Evolutionary conservation across 495 filamentous ascomycete species (phyloP).

Genomic region (Gamarada debralockiae): DNA sequence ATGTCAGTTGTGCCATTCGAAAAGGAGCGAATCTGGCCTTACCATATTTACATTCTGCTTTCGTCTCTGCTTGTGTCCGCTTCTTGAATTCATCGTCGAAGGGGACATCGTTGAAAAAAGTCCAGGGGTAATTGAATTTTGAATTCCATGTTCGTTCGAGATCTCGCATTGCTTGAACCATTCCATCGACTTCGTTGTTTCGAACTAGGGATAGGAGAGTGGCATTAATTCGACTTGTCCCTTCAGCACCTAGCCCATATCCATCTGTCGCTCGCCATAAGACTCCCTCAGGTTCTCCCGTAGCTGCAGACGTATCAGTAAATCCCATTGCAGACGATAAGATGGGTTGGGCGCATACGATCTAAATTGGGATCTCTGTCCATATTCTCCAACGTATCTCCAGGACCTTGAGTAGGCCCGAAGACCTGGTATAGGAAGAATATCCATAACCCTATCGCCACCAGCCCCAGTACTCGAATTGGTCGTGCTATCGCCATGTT

Average conservation of each 20-base stretch:
- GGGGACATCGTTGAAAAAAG: slow-evolving; percentile 94
- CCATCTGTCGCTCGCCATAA: slow-evolving; percentile 65
- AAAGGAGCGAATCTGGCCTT: slow-evolving; percentile 16
- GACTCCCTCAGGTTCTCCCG: slow-evolving; percentile 73
- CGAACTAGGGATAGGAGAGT: slow-evolving; percentile 91
- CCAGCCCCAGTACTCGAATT: slow-evolving; percentile 71
- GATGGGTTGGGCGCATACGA: slow-evolving; percentile 41
- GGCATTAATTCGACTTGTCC: slow-evolving; percentile 83
- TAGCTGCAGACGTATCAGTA: slow-evolving; percentile 48
- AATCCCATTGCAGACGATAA: not conserved
- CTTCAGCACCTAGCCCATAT: slow-evolving; percentile 68
- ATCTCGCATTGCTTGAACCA: slow-evolving; percentile 84
- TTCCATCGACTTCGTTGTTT: slow-evolving; percentile 79
- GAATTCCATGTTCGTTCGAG: slow-evolving; percentile 94
- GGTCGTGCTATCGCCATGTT: slow-evolving; percentile 79
- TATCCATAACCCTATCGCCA: slow-evolving; percentile 64
- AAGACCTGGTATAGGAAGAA: slow-evolving; percentile 73
- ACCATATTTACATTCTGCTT: slow-evolving; percentile 84
- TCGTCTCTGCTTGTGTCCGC: slow-evolving; percentile 71
- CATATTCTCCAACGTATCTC: slow-evolving; percentile 46
- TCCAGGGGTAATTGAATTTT: slow-evolving; percentile 99
- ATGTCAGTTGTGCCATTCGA: slow-evolving; percentile 1
- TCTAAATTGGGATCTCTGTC: slow-evolving; percentile 78
- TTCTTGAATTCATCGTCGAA: slow-evolving; percentile 92
- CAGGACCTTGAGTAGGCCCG: slow-evolving; percentile 39